Evolutionary conservation across 2,329 filamentous ascomycete species (phyloP).

Genomic region (Colletotrichum sidae): DNA sequence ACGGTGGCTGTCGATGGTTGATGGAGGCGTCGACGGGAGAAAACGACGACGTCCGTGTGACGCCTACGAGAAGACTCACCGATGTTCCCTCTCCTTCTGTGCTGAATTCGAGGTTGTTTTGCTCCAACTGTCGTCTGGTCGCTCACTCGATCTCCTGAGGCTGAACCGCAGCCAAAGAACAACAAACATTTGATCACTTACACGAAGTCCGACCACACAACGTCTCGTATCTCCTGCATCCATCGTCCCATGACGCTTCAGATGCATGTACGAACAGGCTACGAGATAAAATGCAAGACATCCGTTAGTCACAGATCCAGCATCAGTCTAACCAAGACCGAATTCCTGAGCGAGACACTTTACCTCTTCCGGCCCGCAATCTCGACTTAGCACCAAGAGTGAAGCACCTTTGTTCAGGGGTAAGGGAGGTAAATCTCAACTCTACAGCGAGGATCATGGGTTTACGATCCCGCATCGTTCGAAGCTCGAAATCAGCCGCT

Average conservation of each 20-base stretch:
- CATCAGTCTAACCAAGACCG: slow-evolving; percentile 1
- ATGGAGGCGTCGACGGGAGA: slow-evolving; percentile 18
- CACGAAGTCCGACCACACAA: background rate
- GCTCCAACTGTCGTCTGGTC: background rate
- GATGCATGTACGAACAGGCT: background rate
- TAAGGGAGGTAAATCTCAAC: slow-evolving; percentile 7
- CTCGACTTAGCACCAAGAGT: background rate
- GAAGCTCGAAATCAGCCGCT: slow-evolving; percentile 3
- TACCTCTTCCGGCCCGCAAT: slow-evolving; percentile 4
- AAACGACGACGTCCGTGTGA: slow-evolving; percentile 30
- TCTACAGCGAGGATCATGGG: slow-evolving; percentile 1
- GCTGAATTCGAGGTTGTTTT: background rate
- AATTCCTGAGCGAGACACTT: background rate
- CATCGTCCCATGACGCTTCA: slow-evolving; percentile 18
- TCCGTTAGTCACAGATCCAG: background rate
- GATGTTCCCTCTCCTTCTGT: background rate
- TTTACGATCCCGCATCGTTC: slow-evolving; percentile 4
- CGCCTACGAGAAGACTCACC: background rate
- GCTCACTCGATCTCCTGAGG: background rate
- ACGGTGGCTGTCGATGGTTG: background rate
- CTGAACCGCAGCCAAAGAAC: too few relatives aligned
- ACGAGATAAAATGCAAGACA: background rate
- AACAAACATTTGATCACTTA: too few relatives aligned
- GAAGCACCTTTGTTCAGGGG: slow-evolving; percentile 22
- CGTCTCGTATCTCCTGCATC: slow-evolving; percentile 3